Evolutionary conservation across 345 rosid species (phyloP), one percentile per base, ranked within the genome.

Genomic region (Excoecaria agallocha): DNA sequence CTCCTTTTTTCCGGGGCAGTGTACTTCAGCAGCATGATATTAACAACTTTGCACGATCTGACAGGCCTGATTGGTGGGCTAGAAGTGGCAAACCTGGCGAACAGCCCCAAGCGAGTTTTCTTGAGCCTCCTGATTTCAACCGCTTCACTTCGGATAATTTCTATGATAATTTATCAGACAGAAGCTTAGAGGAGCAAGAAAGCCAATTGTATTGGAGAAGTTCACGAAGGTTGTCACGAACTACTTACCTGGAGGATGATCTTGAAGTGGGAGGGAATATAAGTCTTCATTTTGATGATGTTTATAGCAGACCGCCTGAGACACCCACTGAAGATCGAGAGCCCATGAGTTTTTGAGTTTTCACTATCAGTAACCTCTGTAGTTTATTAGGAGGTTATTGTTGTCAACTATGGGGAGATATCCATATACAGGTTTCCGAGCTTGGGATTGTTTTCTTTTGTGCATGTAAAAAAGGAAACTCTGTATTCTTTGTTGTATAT

Each of bases 81-180:
- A 91, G 99, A 81, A 77, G 79, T 24, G 75, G 74, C 66, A 78
- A 78, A 0, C 74, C 58, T 12, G 57, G 68, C 69, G 76, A 81
- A 50, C 82, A 72, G 66, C 73, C 77, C 10, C 74, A 83, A 16
- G 30, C 77, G 37, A 83, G 86, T 59, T 83, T 83, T 66, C 81
- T 91, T 1, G 97, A 94, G 72, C 98, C 98, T 58, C 97, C 98
- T 5, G 93, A 87, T 78, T 87, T 87, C 73, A 77, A 82, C 75
- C 82, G 4, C 15, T 66, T 69, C 51, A 30, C 51, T 8, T 43
- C 84, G 54, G 57, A 69, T 66, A 77, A 72, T 35, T 45, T 54
- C 38, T 46, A 65, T 5, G 87, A 87, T 52, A 78, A 77, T 71
- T 50, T 76, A 12, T 87, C 87, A 0, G 93, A 86, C 55, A 73